Conservation (phyloP, 257 asterid species). For the Osmanthus fragrans region DNA sequence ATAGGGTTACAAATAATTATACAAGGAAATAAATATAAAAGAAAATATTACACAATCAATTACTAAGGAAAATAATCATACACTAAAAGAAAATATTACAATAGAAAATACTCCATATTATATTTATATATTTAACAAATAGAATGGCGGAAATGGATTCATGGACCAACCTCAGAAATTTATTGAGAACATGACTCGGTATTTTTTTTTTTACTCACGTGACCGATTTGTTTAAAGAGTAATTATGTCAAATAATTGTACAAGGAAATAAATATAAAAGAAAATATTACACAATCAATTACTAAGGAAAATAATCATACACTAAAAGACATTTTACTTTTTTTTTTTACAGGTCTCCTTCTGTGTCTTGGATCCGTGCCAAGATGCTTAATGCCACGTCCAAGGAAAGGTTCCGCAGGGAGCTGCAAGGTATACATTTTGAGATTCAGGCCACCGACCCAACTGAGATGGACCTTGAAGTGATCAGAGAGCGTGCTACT, state of each 20-base stretch:
- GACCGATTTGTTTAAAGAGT: too few species aligned
- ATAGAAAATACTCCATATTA: too few species aligned
- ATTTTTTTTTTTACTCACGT: background rate
- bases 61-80: too few species aligned
- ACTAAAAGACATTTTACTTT: conserved; percentile 6
- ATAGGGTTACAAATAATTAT: too few species aligned
- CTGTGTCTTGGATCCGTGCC: conserved; percentile 28
- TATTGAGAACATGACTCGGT: background rate
- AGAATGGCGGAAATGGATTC: background rate
- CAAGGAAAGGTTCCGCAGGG: conserved; percentile 31
- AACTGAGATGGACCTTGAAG: conserved; percentile 35
- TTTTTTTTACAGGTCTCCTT: conserved; percentile 44
- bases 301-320: too few species aligned
- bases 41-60: too few species aligned
- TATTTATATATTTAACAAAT: too few species aligned
- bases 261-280: too few species aligned
- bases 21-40: too few species aligned
- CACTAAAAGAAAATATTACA: too few species aligned
- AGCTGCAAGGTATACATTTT: conserved; percentile 29
- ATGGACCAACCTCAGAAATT: background rate
- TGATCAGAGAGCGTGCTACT: conserved; percentile 43
- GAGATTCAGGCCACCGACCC: conserved; percentile 40
- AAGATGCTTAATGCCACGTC: conserved; percentile 38
- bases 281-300: too few species aligned
- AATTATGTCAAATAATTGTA: too few species aligned